Evolutionary conservation across 208 protist genomes (phyloP).

Genomic region (Crithidia fasciculata): DNA sequence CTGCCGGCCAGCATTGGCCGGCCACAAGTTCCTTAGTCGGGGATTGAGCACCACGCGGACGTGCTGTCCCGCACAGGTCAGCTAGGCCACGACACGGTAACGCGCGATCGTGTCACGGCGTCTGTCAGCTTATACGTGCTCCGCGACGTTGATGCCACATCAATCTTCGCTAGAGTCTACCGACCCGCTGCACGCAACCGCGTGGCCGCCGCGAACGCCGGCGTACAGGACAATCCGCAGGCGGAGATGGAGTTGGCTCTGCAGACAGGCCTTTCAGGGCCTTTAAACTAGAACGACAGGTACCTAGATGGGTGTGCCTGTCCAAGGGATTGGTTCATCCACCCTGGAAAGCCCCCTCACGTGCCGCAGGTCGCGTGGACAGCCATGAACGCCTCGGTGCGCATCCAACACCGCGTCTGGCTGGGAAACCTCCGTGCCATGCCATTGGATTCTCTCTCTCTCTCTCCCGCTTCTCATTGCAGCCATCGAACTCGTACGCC

Average conservation of each 20-base stretch:
- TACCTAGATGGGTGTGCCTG: conserved; percentile 1
- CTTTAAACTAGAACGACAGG: background rate
- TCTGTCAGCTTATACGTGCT: background rate
- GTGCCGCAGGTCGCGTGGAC: conserved; percentile 1
- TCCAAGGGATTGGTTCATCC: conserved; percentile 8
- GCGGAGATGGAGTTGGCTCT: background rate
- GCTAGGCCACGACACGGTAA: background rate
- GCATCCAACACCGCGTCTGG: background rate
- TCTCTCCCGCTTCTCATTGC: background rate
- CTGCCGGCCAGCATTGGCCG: background rate
- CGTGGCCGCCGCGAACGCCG: background rate
- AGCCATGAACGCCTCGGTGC: background rate
- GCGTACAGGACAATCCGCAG: background rate
- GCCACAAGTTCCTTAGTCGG: background rate
- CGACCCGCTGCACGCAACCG: background rate
- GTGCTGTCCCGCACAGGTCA: background rate
- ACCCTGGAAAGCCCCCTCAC: conserved; percentile 8
- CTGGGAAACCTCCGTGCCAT: background rate
- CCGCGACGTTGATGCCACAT: background rate
- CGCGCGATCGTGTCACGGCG: background rate
- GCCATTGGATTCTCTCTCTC: background rate
- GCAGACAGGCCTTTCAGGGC: background rate
- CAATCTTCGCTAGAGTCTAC: background rate
- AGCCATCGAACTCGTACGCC: background rate
- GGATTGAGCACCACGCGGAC: background rate